Evolutionary conservation across 257 asterid species (phyloP), one percentile per base, ranked within the genome.

Genomic region (Mentha longifolia): DNA sequence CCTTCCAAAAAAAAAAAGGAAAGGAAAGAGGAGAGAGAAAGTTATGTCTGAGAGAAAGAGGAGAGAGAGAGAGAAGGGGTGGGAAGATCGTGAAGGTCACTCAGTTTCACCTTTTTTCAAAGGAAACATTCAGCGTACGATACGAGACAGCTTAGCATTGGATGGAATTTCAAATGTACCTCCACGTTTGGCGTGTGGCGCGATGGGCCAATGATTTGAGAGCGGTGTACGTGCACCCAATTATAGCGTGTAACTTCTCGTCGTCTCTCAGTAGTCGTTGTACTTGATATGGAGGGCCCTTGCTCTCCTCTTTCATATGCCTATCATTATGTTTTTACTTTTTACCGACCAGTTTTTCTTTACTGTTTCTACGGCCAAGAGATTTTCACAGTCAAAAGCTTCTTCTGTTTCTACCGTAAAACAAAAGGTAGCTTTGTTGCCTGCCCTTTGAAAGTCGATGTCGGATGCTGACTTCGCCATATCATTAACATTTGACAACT

Each of bases 51-150:
- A 22, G 25, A 22, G 25, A 22, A 22, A 22, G 25, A 22, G 14
- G 62, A 55, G 67, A 73, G 61, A 45, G 74, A 54, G 71, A 64
- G 57, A 51, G 57, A n/a, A 45, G 57, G 49, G 33, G 62, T 54
- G 78, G 80, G 58, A 65, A 75, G 84, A 81, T 83, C 90, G 87
- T 83, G 92, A 79, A 75, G 73, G 85, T 52, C 88, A 85, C 84
- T 81, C 46, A 6, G 68, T 20, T 60, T 76, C 82, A 60, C 69
- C 69, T 72, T 52, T 30, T 42, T 72, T 46, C 69, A 61, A 65
- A 69, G 65, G 57, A 37, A 60, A 60, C 62, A 61, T 73, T 46
- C 79, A 67, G 71, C 31, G 51, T 56, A 65, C 43, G 43, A 39
- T 61, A 12, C 12, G 50, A 39, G 82, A 80, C 84, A 73, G 78